phyloP scores from a whole-genome alignment of 2,329 filamentous ascomycete species.

The Aspergillus ruber region DNA sequence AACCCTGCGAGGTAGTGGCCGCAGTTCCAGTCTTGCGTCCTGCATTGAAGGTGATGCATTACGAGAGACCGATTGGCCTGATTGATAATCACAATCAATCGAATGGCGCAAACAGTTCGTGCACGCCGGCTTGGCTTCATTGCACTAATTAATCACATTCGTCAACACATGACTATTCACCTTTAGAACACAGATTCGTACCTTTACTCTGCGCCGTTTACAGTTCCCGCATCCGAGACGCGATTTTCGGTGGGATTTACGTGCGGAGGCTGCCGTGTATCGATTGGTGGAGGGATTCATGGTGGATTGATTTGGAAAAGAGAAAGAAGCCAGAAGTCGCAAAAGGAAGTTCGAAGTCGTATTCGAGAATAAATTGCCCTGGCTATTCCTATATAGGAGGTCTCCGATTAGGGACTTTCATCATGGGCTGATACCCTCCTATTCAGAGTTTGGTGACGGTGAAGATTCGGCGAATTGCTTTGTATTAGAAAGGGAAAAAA shows the following conservation, averaged over 20 bases:
- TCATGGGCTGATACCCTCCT: too few species aligned
- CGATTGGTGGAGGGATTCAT: background rate
- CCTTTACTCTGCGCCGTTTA: constrained; percentile 10
- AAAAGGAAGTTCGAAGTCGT: background rate
- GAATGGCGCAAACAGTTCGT: constrained; percentile 9
- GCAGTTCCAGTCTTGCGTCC: background rate
- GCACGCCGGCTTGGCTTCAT: constrained; percentile 8
- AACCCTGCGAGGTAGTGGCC: background rate
- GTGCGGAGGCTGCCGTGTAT: background rate
- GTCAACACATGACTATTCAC: background rate
- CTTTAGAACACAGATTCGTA: background rate
- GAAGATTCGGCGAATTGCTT: too few species aligned
- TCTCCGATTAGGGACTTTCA: too few species aligned
- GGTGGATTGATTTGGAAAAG: too few species aligned
- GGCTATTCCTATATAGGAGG: too few species aligned
- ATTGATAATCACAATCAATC: constrained; percentile 5
- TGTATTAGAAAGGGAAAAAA: background rate
- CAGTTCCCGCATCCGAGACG: constrained; percentile 9
- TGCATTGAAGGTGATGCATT: background rate
- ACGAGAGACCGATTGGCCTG: background rate
- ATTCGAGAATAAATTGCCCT: background rate
- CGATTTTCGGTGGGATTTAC: constrained; percentile 8
- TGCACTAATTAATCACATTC: constrained; percentile 3
- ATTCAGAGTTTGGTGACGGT: too few species aligned
- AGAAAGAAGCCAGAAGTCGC: too few species aligned